Evolutionary conservation across 75 land plant genomes (phyloP).

Genomic region (Selaginella tamariscina): DNA sequence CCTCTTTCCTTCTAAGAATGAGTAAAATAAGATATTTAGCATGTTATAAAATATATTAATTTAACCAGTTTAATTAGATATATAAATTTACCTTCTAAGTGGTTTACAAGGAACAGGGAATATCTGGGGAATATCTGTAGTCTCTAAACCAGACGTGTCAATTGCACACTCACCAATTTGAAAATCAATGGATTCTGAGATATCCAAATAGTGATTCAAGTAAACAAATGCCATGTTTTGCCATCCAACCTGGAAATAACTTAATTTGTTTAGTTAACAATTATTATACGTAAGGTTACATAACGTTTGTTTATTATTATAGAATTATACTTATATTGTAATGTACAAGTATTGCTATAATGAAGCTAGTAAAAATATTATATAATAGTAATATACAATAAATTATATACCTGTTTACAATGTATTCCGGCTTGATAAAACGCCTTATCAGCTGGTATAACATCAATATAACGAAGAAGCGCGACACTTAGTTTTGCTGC

Average conservation of each 20-base stretch:
- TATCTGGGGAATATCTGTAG: constrained; percentile 25
- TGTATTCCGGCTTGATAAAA: constrained; percentile 31
- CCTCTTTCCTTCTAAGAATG: constrained; percentile 18
- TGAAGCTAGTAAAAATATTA: neutral
- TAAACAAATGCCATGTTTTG: constrained; percentile 30
- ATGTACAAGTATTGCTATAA: neutral
- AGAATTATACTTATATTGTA: neutral
- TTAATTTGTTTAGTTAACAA: no score
- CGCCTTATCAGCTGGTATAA: constrained; percentile 26
- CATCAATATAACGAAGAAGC: constrained; percentile 23
- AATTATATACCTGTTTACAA: constrained; percentile 28
- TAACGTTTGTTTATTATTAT: no score
- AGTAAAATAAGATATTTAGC: no score
- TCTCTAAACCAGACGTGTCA: constrained; percentile 17
- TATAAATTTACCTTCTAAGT: constrained; percentile 20
- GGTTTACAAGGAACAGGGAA: constrained; percentile 20
- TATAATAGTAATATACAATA: constrained; percentile 11
- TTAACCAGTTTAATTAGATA: no score
- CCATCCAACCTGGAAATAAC: constrained; percentile 23
- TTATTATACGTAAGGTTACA: no score
- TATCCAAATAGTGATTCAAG: constrained; percentile 27
- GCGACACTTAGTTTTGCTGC: constrained; percentile 26
- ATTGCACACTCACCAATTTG: constrained; percentile 13
- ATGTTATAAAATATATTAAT: no score
- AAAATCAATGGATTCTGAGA: constrained; percentile 27